phyloP scores from a whole-genome alignment of 2,329 filamentous ascomycete species.

The Fusarium foetens region DNA sequence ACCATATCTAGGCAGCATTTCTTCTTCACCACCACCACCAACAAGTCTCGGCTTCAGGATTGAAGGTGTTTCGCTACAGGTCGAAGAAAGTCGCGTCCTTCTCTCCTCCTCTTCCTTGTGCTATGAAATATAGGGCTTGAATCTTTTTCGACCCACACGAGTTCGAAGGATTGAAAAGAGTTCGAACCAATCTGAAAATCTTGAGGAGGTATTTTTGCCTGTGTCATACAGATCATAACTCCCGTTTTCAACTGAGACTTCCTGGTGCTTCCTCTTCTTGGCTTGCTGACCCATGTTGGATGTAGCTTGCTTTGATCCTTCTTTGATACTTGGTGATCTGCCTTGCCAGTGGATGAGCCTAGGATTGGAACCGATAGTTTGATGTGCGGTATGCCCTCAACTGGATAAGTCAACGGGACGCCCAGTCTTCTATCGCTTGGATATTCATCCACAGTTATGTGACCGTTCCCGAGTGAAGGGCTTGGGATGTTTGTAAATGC shows the following conservation, averaged over 20 bases:
- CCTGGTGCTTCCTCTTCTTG: not conserved
- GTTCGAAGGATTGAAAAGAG: not conserved
- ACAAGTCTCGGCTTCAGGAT: not conserved
- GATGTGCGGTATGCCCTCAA: conserved; percentile 12
- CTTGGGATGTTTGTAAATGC: not conserved
- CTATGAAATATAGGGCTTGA: not conserved
- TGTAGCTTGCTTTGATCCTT: conserved; percentile 11
- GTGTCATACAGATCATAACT: not conserved
- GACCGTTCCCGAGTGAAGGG: not conserved
- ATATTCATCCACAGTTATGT: not conserved
- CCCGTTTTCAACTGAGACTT: not conserved
- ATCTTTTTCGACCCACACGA: not conserved
- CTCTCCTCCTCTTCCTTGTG: conserved; percentile 1
- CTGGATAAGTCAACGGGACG: conserved; percentile 14
- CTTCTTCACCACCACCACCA: not conserved
- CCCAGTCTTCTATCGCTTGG: conserved; percentile 10
- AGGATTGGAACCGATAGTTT: conserved; percentile 20
- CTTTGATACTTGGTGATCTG: not conserved
- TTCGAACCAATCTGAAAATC: not conserved
- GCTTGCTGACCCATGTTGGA: conserved; percentile 13
- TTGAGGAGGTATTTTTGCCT: not conserved
- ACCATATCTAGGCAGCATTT: not conserved
- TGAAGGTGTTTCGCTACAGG: not conserved
- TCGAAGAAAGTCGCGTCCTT: not conserved
- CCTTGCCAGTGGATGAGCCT: not conserved